Conservation (phyloP, 192 early-diverging fungal genomes). For the Coemansia sp. region DNA sequence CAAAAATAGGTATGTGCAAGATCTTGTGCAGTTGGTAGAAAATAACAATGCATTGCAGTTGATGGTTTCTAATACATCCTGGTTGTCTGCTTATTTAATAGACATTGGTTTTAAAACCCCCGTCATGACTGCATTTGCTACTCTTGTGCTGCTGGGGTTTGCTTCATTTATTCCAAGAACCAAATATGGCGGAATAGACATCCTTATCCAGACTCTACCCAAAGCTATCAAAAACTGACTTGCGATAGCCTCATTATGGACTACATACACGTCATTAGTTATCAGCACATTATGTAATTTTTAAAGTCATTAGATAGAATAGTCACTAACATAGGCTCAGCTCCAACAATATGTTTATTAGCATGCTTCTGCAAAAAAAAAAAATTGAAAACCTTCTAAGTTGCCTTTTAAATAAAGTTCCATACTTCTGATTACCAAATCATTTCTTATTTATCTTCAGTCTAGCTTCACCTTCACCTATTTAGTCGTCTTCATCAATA, state of each 20-base stretch:
- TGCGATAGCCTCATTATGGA: slow-evolving; percentile 6
- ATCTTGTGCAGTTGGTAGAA: slow-evolving; percentile 5
- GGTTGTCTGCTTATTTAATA: slow-evolving; percentile 12
- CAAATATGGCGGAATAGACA: slow-evolving; percentile 20
- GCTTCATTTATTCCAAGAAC: slow-evolving; percentile 4
- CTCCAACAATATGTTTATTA: too few relatives aligned
- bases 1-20: neutral
- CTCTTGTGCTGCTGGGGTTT: slow-evolving; percentile 2
- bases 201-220: neutral
- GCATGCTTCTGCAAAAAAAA: too few relatives aligned
- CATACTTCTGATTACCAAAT: too few relatives aligned
- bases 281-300: neutral
- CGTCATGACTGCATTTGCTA: slow-evolving; percentile 9
- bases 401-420: too few relatives aligned
- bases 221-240: neutral
- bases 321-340: too few relatives aligned
- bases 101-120: slow-evolving; percentile 28
- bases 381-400: too few relatives aligned
- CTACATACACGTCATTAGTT: slow-evolving; percentile 9
- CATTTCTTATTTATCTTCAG: too few relatives aligned
- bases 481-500: too few relatives aligned
- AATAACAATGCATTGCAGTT: neutral
- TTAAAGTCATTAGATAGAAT: too few relatives aligned
- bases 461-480: too few relatives aligned
- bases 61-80: slow-evolving; percentile 17